Percentiles rank a stretch among this genome's conserved stretches.
Evolutionary conservation across 805 yeast genomes (phyloP).

Genomic region (Lipomyces kockii): DNA sequence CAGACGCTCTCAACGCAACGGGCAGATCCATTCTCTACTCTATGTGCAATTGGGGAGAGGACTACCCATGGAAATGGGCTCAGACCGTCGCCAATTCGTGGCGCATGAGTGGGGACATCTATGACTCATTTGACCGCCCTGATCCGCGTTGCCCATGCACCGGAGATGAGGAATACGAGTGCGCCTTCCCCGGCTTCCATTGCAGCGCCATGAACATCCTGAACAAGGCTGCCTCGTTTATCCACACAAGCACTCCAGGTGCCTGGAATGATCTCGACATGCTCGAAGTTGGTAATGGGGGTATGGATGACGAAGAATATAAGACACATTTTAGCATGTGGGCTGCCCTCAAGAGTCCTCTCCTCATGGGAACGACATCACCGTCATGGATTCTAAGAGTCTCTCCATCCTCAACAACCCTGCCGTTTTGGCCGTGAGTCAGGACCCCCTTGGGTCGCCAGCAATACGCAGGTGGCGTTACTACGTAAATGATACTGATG

Average conservation of each 20-base stretch:
- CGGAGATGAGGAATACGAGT: too few relatives aligned
- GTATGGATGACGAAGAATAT: slow-evolving; percentile 41
- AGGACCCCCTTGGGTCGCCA: slow-evolving; percentile 40
- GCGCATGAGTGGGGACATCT: slow-evolving; percentile 44
- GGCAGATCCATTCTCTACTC: slow-evolving; percentile 44
- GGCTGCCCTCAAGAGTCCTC: slow-evolving; percentile 44
- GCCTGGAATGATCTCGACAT: slow-evolving; percentile 45
- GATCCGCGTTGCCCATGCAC: too few relatives aligned
- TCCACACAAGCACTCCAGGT: slow-evolving; percentile 27
- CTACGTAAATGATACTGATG: slow-evolving; percentile 13
- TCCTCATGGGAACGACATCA: slow-evolving; percentile 43
- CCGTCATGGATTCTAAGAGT: slow-evolving; percentile 38
- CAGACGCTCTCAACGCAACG: slow-evolving; percentile 42
- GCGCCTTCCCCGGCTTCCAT: too few relatives aligned
- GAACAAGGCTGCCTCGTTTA: too few relatives aligned
- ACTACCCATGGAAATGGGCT: slow-evolving; percentile 44
- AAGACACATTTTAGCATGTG: slow-evolving; percentile 44
- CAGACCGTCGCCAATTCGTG: slow-evolving; percentile 44
- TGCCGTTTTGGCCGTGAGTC: slow-evolving; percentile 40
- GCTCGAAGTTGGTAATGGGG: slow-evolving; percentile 45
- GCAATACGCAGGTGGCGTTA: slow-evolving; percentile 11
- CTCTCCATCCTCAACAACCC: slow-evolving; percentile 34
- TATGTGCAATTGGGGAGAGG: slow-evolving; percentile 46
- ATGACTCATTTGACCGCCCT: too few relatives aligned
- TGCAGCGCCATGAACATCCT: too few relatives aligned